Percentiles rank a stretch among this genome's conserved stretches.
These are phyloP conservation scores for Neoboletus subvelutipes DNA, from an alignment of 768 basidiomycete genomes.

Conservation along the genomic window DNA sequence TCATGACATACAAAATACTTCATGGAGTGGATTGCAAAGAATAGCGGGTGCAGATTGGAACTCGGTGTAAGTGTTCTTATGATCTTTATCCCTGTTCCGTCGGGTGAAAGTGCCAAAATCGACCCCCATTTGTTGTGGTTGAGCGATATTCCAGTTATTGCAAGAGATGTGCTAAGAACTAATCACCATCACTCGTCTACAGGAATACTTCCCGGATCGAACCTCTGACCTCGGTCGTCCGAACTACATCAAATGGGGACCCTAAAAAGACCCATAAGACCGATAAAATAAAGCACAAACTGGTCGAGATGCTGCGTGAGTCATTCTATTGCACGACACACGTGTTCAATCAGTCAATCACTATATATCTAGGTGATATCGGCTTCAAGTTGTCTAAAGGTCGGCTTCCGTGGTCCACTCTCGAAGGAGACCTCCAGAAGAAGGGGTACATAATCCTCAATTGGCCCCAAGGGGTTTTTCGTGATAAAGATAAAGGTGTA, in stretches of 20 bases:
- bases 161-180: neutral
- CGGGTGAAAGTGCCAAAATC: no score
- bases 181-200: neutral
- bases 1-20: neutral
- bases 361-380: neutral
- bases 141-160: no score
- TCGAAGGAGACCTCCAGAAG: conserved; percentile 3
- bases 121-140: no score
- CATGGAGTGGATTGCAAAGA: neutral
- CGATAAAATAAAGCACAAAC: conserved; percentile 1
- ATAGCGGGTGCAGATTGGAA: no score
- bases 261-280: neutral
- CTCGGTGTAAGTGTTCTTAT: neutral
- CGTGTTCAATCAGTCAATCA: no score
- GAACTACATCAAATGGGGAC: neutral
- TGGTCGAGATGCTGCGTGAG: conserved; percentile 12
- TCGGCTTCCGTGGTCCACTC: conserved; percentile 14
- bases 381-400: conserved; percentile 2
- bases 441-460: conserved; percentile 5
- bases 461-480: conserved; percentile 4
- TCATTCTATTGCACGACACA: neutral
- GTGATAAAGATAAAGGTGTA: conserved; percentile 3
- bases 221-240: neutral
- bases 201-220: neutral
- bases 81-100: neutral